Conservation (phyloP, 768 basidiomycete species). For the Coprinopsis sp. region DNA sequence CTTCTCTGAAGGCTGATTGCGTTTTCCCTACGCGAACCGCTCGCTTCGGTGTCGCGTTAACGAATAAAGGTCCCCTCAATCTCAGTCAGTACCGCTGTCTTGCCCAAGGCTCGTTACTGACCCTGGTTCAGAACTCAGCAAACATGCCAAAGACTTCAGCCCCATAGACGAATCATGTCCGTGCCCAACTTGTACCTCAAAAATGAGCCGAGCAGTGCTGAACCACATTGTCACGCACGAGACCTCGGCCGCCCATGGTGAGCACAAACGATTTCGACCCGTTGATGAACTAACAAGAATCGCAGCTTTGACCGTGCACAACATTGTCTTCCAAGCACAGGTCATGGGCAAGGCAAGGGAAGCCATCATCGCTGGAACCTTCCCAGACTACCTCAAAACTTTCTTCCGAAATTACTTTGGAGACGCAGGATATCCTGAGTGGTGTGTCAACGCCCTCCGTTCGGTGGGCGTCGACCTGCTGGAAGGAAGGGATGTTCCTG, state of each 20-base stretch:
- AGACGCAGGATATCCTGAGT: conserved; percentile 74
- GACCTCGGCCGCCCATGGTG: conserved; percentile 84
- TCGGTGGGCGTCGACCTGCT: conserved; percentile 83
- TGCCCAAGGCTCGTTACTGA: neutral
- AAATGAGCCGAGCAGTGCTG: conserved; percentile 67
- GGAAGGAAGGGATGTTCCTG: conserved; percentile 40
- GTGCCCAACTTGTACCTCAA: conserved; percentile 76
- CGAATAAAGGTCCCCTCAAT: conserved; percentile 77
- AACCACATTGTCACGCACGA: conserved; percentile 75
- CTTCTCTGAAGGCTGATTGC: conserved; percentile 67
- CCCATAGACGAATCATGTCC: conserved; percentile 77
- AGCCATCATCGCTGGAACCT: conserved; percentile 72
- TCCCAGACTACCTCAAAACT: conserved; percentile 68
- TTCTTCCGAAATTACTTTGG: conserved; percentile 83
- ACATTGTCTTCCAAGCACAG: conserved; percentile 80
- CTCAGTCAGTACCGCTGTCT: conserved; percentile 47
- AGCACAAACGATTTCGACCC: conserved; percentile 13
- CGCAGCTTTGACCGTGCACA: conserved; percentile 76
- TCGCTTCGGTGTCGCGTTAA: conserved; percentile 85
- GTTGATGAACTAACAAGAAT: conserved; percentile 10
- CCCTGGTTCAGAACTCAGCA: conserved; percentile 52
- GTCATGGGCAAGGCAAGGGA: conserved; percentile 83
- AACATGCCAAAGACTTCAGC: conserved; percentile 62
- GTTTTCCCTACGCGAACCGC: conserved; percentile 93
- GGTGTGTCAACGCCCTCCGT: conserved; percentile 81